Conservation (phyloP, 2,329 filamentous ascomycete species). For the Scolecobasidium constrictum region DNA sequence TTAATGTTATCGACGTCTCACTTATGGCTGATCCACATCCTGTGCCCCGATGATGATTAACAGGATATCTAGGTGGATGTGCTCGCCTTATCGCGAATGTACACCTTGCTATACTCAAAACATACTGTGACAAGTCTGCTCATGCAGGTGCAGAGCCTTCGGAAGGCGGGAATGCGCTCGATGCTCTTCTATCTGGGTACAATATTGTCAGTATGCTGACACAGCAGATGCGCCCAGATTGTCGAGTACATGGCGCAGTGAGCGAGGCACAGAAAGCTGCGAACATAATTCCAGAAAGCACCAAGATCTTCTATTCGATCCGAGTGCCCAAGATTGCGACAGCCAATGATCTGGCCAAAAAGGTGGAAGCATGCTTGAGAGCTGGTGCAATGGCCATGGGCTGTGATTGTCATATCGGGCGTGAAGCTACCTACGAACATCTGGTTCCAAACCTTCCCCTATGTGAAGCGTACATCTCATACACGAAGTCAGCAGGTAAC, state of each 20-base stretch:
- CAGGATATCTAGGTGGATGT: not conserved
- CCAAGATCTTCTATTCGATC: conserved; percentile 30
- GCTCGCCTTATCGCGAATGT: conserved; percentile 2
- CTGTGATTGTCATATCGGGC: conserved; percentile 13
- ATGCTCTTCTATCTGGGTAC: conserved; percentile 27
- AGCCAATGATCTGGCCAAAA: conserved; percentile 17
- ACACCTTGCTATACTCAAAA: conserved; percentile 3
- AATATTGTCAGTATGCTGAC: conserved; percentile 21
- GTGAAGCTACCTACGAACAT: not conserved
- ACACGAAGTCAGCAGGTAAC: conserved; percentile 4
- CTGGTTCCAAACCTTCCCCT: not conserved
- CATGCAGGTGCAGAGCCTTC: conserved; percentile 29
- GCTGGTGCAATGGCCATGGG: conserved; percentile 25
- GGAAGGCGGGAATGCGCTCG: conserved; percentile 30
- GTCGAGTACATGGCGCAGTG: conserved; percentile 29
- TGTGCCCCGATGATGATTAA: not conserved
- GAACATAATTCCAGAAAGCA: conserved; percentile 31
- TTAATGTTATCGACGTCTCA: conserved; percentile 25
- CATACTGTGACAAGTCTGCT: conserved; percentile 19
- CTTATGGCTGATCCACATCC: conserved; percentile 17
- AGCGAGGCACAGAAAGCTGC: conserved; percentile 25
- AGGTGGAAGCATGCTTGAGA: conserved; percentile 28
- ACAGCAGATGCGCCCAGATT: conserved; percentile 25
- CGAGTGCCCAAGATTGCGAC: conserved; percentile 23
- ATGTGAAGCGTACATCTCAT: not conserved